Evolutionary conservation across 2,329 filamentous ascomycete species (phyloP), one percentile per base, ranked within the genome.

Genomic region (Metarhizium humberi): DNA sequence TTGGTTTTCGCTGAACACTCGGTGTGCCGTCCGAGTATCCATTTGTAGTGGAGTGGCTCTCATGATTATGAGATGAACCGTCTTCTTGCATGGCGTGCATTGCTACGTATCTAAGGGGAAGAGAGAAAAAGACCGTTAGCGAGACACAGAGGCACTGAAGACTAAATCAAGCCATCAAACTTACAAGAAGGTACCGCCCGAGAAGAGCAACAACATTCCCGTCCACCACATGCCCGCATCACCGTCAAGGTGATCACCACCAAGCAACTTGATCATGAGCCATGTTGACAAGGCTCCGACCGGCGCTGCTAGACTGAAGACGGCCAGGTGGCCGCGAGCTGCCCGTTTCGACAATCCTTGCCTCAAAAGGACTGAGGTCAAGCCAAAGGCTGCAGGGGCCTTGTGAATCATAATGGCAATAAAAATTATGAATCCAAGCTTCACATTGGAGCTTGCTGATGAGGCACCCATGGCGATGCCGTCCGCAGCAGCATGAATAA

Each of bases 1-100:
- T 71, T 55, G 78, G 70, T 66, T 79, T 79, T 56, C 77, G 74
- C 64, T 80, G 76, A 45, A 73, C 63, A 40, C 68, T 55, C 16
- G 68, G 63, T 50, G 67, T 70, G 3, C 72, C 71, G 20, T 85
- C 81, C 6, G 74, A 64, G 64, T 82, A 83, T 52, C 83, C 78
- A 58, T 85, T 84, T 40, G 71, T 66, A 5, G 67, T 64, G 0
- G 70, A 63, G 52, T 74, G 70, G 56, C 80, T 75, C n/a, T 82
- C 75, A 59, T 84, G 77, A 52, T 73, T 70, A 34, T 78, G 73
- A 2, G 72, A 67, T 8, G 71, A 70, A 52, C 77, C 74, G 25
- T 85, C 82, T 65, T 96, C 92, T 67, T 95, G 89, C 90, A 97
- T 96, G 1, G 92, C 91, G 67, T 99, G 94, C 92, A 97, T 96